Base-by-base conservation (phyloP, 371 early-diverging fungal genomes). In the Saksenaea vasiformis region DNA sequence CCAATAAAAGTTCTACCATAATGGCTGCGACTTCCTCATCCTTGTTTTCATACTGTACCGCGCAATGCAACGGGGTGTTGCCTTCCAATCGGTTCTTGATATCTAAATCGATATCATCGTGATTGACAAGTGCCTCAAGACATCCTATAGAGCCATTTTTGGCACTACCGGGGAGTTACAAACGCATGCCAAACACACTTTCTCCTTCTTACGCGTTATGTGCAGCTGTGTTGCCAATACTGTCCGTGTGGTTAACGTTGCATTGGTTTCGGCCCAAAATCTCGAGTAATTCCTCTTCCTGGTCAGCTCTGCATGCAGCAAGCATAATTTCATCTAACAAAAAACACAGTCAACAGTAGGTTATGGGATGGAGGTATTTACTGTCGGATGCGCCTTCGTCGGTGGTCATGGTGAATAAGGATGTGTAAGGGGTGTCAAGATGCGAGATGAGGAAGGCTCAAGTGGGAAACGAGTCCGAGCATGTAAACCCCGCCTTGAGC, bases 21-120 rank as follows among this genome's bases (percentile, higher is more conserved):
- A 77, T 77, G 13, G 79, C 56, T 8, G 85, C 85, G 56, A 69
- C 71, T 22, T 82, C 82, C 5, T 77, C 70, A 53, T 82, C 78
- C 27, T 82, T 74, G 13, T 70, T 44, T 13, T 73, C 71, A 62
- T 80, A 77, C 43, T 69, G 70, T 14, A 87, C 86, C 15, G 88
- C 90, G 56, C 82, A 74, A 71, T 90, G 90, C 27, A 90, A 73
- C 28, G 89, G 88, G 19, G 90, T 89, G 36, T 88, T 79, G 19
- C 80, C 82, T 57, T 86, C 86, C 22, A 84, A 26, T 10, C 66
- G 69, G 67, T 90, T 85, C 60, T 78, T 66, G 24, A 83, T 68
- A 68, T 89, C 84, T 26, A 79, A 58, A 15, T 88, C 69, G 54
- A 89, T 83, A 31, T 84, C 87, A 37, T 79, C 84, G 11, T 67